Percentiles rank a stretch among this genome's conserved stretches.
phyloP scores from a whole-genome alignment of 495 filamentous ascomycete genomes.

The Xylaria cubensis region DNA sequence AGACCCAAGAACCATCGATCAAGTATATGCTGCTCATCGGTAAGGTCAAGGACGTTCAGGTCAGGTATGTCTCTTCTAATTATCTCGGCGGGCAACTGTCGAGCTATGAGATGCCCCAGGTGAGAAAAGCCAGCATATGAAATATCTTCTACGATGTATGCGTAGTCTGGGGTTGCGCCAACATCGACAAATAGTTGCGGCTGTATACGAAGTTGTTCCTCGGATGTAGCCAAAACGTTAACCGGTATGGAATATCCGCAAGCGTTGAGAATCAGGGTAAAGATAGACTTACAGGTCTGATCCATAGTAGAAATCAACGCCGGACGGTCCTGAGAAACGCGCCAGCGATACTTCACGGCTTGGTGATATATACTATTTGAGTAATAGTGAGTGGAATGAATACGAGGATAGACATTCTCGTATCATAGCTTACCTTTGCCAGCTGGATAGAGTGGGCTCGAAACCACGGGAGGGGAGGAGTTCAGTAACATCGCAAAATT shows the following conservation, averaged over 20 bases:
- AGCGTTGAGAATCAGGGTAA: background rate
- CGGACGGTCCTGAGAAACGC: background rate
- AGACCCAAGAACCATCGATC: constrained; percentile 10
- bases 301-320: background rate
- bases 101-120: background rate
- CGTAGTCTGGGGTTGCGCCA: background rate
- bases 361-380: background rate
- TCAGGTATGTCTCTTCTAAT: background rate
- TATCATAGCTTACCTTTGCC: constrained; percentile 1
- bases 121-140: background rate
- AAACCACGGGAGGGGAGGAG: constrained; percentile 1
- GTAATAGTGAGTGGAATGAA: background rate
- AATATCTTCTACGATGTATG: background rate
- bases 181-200: background rate
- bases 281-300: background rate
- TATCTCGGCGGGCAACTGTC: background rate
- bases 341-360: background rate
- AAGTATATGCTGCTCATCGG: background rate
- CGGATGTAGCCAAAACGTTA: background rate
- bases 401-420: background rate
- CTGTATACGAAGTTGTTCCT: background rate
- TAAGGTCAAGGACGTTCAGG: background rate
- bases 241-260: background rate
- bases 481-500: background rate
- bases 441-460: constrained; percentile 2